Conservation (phyloP, 768 basidiomycete genomes). For the Leucosporidium scottii region DNA sequence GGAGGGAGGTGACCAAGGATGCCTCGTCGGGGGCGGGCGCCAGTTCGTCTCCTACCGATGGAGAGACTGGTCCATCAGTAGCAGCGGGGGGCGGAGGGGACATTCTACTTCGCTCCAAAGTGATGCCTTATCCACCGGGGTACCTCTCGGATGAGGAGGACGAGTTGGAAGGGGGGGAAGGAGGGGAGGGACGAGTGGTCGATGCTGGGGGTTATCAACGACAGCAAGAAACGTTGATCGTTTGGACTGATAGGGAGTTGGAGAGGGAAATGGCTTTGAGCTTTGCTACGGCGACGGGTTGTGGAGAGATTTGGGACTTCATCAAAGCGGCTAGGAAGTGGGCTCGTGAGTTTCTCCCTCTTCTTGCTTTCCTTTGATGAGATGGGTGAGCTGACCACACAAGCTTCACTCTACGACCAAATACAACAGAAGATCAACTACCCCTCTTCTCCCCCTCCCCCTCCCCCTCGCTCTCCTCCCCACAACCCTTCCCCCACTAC, state of each 20-base stretch:
- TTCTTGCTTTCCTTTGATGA: constrained; percentile 4
- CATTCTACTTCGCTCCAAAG: constrained; percentile 46
- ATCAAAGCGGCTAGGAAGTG: constrained; percentile 46
- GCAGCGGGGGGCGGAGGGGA: constrained; percentile 39
- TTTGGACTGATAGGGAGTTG: constrained; percentile 88
- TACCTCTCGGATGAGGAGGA: constrained; percentile 24
- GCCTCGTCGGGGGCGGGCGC: not conserved
- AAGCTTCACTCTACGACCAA: too few species aligned
- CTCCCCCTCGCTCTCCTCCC: constrained; percentile 19
- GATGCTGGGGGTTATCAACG: constrained; percentile 30
- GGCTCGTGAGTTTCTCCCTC: constrained; percentile 6
- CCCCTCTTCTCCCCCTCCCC: constrained; percentile 19
- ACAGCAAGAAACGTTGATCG: constrained; percentile 81
- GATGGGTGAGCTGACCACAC: too few species aligned
- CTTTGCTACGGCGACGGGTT: constrained; percentile 93
- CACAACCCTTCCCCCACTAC: constrained; percentile 2
- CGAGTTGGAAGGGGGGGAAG: constrained; percentile 13
- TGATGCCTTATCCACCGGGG: constrained; percentile 30
- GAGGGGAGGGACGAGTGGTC: constrained; percentile 17
- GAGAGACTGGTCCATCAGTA: not conserved
- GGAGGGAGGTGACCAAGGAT: constrained; percentile 51
- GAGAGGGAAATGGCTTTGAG: constrained; percentile 92
- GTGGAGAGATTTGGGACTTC: constrained; percentile 94
- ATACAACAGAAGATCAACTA: constrained; percentile 12
- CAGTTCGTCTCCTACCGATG: not conserved